Evolutionary conservation across 805 yeast species (phyloP), one percentile per base, ranked within the genome.

Genomic region (Lipomyces orientalis): DNA sequence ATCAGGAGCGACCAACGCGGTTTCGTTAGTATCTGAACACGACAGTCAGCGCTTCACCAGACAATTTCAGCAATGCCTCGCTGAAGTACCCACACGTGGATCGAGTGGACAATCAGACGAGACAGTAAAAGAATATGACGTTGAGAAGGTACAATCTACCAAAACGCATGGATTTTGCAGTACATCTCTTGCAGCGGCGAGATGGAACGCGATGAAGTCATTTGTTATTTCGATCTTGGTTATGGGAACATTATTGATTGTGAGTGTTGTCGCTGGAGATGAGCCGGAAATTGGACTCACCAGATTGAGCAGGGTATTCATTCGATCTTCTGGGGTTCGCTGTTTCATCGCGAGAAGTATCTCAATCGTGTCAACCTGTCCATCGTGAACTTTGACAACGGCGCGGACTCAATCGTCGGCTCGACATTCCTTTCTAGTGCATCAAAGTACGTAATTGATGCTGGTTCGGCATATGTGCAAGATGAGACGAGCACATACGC

Each of bases 271-370:
- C 37, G 10, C 37, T 25, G 67, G 25, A 1, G 10, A n/a, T 22
- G 31, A n/a, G 14, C 8, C 49, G 29, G 5, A 16, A 1, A n/a
- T 37, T 29, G 6, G 1, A 19, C 35, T 14, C 8, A n/a, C 29
- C 37, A 9, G n/a, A 25, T 35, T 35, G 37, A 10, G 37, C 54
- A 64, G 66, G 73, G 75, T 49, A 80, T 80, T 62, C 75, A 82
- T 71, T 76, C 88, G 72, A 75, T 81, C 67, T 79, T 84, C 78
- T 83, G 90, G 90, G 83, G 84, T 54, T 77, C 84, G 58, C 76
- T 79, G 78, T 78, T 75, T 77, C 51, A 76, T 8, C 73, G 84
- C 66, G 46, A 62, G 54, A 7, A 64, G 59, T 73, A 81, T 60
- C 65, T 78, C 64, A 63, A 73, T 19, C 79, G 69, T 14, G 67